These are phyloP conservation scores for Podospora sp. DNA, from an alignment of 495 filamentous ascomycete genomes.

Conservation along the genomic window DNA sequence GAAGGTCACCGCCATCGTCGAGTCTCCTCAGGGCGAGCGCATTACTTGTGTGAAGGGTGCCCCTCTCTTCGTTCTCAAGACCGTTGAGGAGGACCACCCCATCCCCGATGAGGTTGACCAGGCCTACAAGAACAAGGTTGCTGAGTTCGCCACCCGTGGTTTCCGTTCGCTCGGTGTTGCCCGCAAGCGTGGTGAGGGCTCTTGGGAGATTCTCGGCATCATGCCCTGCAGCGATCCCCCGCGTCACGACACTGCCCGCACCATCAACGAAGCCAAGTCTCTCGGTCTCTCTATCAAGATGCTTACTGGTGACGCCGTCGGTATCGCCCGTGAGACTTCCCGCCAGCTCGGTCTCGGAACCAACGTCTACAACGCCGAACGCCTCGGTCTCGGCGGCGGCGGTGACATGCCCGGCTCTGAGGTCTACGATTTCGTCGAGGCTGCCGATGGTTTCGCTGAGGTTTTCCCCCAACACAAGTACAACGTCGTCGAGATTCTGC, in stretches of 20 bases:
- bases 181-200: slow-evolving; percentile 72
- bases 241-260: slow-evolving; percentile 86
- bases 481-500: slow-evolving; percentile 94
- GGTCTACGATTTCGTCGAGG: slow-evolving; percentile 92
- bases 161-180: slow-evolving; percentile 92
- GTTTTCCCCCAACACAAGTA: slow-evolving; percentile 99
- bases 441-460: slow-evolving; percentile 92
- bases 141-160: slow-evolving; percentile 87
- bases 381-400: slow-evolving; percentile 78
- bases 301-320: slow-evolving; percentile 94
- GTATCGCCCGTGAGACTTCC: slow-evolving; percentile 88
- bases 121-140: slow-evolving; percentile 86
- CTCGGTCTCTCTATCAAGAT: slow-evolving; percentile 93
- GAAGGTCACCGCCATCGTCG: slow-evolving; percentile 82
- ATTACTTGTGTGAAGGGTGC: slow-evolving; percentile 91
- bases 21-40: slow-evolving; percentile 76
- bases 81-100: slow-evolving; percentile 77
- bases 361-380: slow-evolving; percentile 92
- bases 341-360: slow-evolving; percentile 88
- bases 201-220: slow-evolving; percentile 91
- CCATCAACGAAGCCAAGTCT: slow-evolving; percentile 83
- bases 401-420: slow-evolving; percentile 91
- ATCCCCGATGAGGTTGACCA: slow-evolving; percentile 72
- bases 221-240: slow-evolving; percentile 93
- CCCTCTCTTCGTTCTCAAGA: slow-evolving; percentile 79